Evolutionary conservation across 129 eudicot species (phyloP), one percentile per base, ranked within the genome.

Genomic region (Artemisia argyi): DNA sequence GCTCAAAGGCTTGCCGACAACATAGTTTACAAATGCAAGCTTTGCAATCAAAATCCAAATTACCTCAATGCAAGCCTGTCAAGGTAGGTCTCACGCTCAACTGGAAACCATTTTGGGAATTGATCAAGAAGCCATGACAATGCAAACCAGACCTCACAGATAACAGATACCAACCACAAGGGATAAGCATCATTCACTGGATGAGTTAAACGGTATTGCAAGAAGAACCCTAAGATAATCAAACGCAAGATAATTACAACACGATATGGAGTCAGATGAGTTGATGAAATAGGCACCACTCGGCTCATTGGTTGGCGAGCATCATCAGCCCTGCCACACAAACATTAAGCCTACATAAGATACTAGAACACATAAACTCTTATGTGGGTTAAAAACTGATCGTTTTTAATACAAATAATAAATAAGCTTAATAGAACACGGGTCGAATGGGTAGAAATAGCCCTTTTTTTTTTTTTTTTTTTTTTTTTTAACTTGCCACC

Each of bases 51-150:
- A 26, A 20, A 60, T 53, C 46, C 56, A 2, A 52, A 68, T 62
- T 76, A 90, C 94, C 96, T 87, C 19, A 90, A 28, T 16, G 94
- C 80, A 12, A 90, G 87, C 79, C 94, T 73, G 79, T 90, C 94
- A 28, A 90, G 96, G 81, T 82, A 90, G 58, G 96, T 90, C 81
- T 87, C 96, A 28, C 96, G 94, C 61, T 82, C 79, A 14, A 90
- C 87, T 1, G 96, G 96, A 16, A 65, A 80, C 96, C 94, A 90
- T 58, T 90, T 90, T n/a, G 96, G 96, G 73, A 90, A 90, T 72
- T 90, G 96, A 83, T 90, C 96, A 24, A 90, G 83, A 57, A 90
- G 78, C 96, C 96, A 90, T 7, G 96, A 90, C 39, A 87, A 68
- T 0, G 91, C 85, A 66, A 90, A 87, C 96, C 96, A 90, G 30